Evolutionary conservation across 2,329 filamentous ascomycete species (phyloP), one percentile per base, ranked within the genome.

Genomic region (Lasiodiplodia hormozganensis): DNA sequence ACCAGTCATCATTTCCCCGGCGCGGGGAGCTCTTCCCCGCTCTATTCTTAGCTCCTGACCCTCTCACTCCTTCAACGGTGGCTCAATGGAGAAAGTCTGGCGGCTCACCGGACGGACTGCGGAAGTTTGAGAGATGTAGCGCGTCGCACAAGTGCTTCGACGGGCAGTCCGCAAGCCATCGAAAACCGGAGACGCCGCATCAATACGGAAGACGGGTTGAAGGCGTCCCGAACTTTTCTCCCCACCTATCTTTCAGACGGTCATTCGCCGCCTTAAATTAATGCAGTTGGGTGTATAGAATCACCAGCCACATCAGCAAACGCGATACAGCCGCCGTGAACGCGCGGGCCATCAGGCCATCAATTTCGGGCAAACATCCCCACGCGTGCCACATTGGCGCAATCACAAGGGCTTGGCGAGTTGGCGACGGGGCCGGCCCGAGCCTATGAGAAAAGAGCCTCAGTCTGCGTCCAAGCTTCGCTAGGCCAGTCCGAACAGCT

Each of bases 321-420:
- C 12, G 16, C 21, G 14, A 40, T 5, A 49, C 40, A 23, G 21
- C 31, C 40, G 21, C 38, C 38, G 49, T 49, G 40, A 6, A 18
- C 25, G 58, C 58, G 40, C 40, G n/a, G 28, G 43, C 60, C 60
- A 64, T 38, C 16, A 52, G 31, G 18, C 47, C 47, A 52, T 64
- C 60, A 64, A 64, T 64, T 52, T 64, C 60, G 47, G 18, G 60
- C 60, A 31, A 16, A 16, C 47, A 52, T 38, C 31, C 31, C 60
- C 60, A 64, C 60, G 60, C 60, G 60, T 64, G 60, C 60, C 60
- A 64, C 60, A 64, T 49, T 64, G 60, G 60, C 60, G 60, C 60
- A 64, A 64, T 64, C 60, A 53, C 43, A 47, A 34, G 18, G 43
- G 34, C 43, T 64, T 52, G 43, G 60, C 60, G 21, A 47, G 36